Percentiles rank a stretch among this genome's conserved stretches.
Conservation (phyloP, 768 basidiomycete species). For the Boletellus sp. region DNA sequence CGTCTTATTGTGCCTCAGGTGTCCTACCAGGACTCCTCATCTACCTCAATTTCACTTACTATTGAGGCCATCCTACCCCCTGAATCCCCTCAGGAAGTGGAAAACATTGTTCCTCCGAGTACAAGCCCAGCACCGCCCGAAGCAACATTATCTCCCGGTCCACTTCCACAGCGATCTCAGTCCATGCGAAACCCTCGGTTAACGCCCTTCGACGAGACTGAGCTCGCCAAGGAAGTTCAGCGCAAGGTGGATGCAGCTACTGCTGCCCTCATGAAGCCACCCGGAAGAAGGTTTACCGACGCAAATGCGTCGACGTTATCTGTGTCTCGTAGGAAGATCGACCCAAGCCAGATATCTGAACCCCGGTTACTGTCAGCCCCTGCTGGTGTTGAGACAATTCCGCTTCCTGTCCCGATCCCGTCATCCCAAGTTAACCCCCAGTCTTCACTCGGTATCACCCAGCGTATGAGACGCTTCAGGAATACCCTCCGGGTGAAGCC, state of each 20-base stretch:
- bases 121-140: constrained; percentile 2
- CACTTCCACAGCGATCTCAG: constrained; percentile 27
- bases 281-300: constrained; percentile 41
- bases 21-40: constrained; percentile 24
- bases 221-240: constrained; percentile 63
- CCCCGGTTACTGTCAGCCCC: constrained; percentile 66
- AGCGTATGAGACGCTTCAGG: constrained; percentile 68
- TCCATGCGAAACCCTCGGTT: constrained; percentile 39
- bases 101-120: constrained; percentile 5
- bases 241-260: constrained; percentile 67
- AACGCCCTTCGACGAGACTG: constrained; percentile 45
- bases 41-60: constrained; percentile 34
- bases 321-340: constrained; percentile 52
- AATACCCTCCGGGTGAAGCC: constrained; percentile 60
- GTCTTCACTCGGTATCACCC: constrained; percentile 53
- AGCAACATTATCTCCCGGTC: constrained; percentile 14
- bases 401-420: constrained; percentile 41
- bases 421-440: constrained; percentile 35
- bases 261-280: constrained; percentile 50
- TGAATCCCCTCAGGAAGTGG: constrained; percentile 17
- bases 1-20: constrained; percentile 20
- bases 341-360: constrained; percentile 59
- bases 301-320: constrained; percentile 41
- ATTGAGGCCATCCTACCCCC: constrained; percentile 31
- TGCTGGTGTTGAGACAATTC: constrained; percentile 64